These are phyloP conservation scores for Phytophthora sp. DNA, from an alignment of 352 stramenopile species.

Conservation along the genomic window DNA sequence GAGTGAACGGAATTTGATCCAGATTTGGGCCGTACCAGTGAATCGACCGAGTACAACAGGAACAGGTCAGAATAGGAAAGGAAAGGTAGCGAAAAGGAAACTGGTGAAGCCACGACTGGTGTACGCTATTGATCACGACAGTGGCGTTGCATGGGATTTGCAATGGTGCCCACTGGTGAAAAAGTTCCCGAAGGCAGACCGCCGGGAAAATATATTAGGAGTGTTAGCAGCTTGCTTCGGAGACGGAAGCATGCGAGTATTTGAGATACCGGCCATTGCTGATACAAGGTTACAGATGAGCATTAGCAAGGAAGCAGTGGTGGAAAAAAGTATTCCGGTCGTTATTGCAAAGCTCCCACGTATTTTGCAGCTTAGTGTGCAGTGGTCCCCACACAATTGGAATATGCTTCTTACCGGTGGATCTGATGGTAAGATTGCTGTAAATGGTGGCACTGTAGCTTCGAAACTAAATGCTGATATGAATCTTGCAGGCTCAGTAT, in stretches of 20 bases:
- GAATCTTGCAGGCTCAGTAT: constrained; percentile 59
- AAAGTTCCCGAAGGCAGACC: constrained; percentile 38
- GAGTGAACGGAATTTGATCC: constrained; percentile 58
- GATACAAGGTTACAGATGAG: constrained; percentile 40
- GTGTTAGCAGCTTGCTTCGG: constrained; percentile 78
- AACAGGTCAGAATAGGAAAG: not conserved
- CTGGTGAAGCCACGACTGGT: constrained; percentile 56
- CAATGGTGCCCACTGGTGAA: constrained; percentile 72
- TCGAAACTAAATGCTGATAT: constrained; percentile 1
- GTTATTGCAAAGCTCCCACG: constrained; percentile 43
- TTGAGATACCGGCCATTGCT: constrained; percentile 58
- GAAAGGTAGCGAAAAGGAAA: not conserved
- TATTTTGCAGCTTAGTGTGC: constrained; percentile 71
- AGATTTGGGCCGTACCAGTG: constrained; percentile 81
- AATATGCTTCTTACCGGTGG: constrained; percentile 80
- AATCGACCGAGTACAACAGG: constrained; percentile 4
- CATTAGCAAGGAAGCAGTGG: constrained; percentile 24
- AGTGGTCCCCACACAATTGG: constrained; percentile 77
- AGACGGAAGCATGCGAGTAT: constrained; percentile 76
- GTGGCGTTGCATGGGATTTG: constrained; percentile 81
- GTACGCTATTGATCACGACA: constrained; percentile 77
- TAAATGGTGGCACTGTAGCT: not conserved
- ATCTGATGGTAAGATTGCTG: constrained; percentile 60
- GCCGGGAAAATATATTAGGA: constrained; percentile 44
- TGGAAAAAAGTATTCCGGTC: constrained; percentile 59